A percentile compares a stretch with the other conserved stretches of the same genome.
These are phyloP conservation scores for Myotisia sp. DNA, from an alignment of 2,329 filamentous ascomycete genomes.

Conservation along the genomic window DNA sequence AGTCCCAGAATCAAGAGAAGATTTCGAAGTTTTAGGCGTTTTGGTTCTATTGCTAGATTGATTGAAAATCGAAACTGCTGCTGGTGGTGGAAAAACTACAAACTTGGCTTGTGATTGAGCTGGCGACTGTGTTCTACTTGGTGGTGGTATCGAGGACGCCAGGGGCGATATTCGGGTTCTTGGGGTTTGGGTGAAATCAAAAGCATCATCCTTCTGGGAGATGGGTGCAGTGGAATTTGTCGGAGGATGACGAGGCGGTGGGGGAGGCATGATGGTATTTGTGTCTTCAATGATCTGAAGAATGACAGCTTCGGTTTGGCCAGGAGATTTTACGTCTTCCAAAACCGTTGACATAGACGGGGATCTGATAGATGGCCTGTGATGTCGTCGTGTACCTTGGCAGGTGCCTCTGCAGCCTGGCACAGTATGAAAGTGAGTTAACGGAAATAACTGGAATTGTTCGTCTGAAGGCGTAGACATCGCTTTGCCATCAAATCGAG, in stretches of 20 bases:
- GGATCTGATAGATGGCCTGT: conserved; percentile 14
- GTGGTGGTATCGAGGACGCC: conserved; percentile 1
- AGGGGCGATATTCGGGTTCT: conserved; percentile 2
- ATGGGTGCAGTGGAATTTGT: not conserved
- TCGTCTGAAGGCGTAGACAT: conserved; percentile 6
- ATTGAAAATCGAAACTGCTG: conserved; percentile 6
- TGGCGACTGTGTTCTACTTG: conserved; percentile 7
- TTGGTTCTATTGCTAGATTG: conserved; percentile 4
- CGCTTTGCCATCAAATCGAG: too few species aligned
- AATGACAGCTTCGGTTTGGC: conserved; percentile 24
- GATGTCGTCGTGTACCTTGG: conserved; percentile 23
- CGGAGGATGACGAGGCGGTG: conserved; percentile 10
- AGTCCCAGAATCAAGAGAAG: conserved; percentile 2
- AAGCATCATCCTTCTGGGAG: conserved; percentile 1
- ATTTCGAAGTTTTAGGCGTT: conserved; percentile 1
- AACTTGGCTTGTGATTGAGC: conserved; percentile 12
- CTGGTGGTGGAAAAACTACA: conserved; percentile 3
- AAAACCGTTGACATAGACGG: conserved; percentile 18
- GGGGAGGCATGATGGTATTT: conserved; percentile 17
- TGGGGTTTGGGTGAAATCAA: conserved; percentile 2
- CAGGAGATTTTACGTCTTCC: conserved; percentile 17
- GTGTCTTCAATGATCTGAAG: conserved; percentile 27
- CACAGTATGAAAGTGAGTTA: conserved; percentile 20
- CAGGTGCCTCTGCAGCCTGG: conserved; percentile 12
- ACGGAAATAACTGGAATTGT: conserved; percentile 30